These are phyloP conservation scores for Delitschia confertaspora DNA, from an alignment of 495 filamentous ascomycete genomes.

Conservation along the genomic window DNA sequence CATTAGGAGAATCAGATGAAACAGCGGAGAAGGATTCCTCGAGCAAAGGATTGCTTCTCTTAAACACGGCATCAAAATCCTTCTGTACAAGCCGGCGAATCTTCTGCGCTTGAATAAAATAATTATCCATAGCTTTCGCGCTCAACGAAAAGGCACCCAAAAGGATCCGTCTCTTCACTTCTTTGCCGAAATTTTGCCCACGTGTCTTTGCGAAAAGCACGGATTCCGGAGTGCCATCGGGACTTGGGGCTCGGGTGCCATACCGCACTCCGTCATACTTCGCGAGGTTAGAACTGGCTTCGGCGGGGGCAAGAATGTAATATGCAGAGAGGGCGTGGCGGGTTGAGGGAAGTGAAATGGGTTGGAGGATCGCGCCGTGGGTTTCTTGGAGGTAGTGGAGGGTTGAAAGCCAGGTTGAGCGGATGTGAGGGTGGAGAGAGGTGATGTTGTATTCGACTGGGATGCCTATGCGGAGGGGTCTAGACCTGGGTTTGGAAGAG, in stretches of 20 bases:
- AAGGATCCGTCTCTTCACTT: conserved; percentile 78
- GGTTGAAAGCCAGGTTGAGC: conserved; percentile 56
- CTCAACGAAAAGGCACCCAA: conserved; percentile 87
- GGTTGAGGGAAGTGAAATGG: conserved; percentile 77
- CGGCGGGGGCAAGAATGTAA: conserved; percentile 88
- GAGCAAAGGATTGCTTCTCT: conserved; percentile 55
- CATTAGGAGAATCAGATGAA: no score
- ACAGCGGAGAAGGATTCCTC: no score
- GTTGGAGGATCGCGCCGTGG: conserved; percentile 58
- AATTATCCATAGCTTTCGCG: conserved; percentile 86
- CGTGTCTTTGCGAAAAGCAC: conserved; percentile 69
- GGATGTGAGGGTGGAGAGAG: conserved; percentile 63
- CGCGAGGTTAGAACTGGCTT: conserved; percentile 94
- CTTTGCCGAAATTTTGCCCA: conserved; percentile 63
- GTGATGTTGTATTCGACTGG: conserved; percentile 81
- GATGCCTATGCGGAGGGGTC: conserved; percentile 58
- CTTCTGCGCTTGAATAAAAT: conserved; percentile 89
- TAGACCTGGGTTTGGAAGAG: not conserved
- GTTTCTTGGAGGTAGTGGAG: conserved; percentile 48
- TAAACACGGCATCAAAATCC: conserved; percentile 79
- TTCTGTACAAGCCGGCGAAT: conserved; percentile 72
- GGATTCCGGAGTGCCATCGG: conserved; percentile 25
- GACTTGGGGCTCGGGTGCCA: conserved; percentile 44
- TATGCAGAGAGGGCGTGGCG: conserved; percentile 82
- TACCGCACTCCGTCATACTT: conserved; percentile 96